A percentile compares a stretch with the other conserved stretches of the same genome.
These are phyloP conservation scores for Phytophthora megakarya DNA, from an alignment of 352 stramenopile species.

Conservation along the genomic window DNA sequence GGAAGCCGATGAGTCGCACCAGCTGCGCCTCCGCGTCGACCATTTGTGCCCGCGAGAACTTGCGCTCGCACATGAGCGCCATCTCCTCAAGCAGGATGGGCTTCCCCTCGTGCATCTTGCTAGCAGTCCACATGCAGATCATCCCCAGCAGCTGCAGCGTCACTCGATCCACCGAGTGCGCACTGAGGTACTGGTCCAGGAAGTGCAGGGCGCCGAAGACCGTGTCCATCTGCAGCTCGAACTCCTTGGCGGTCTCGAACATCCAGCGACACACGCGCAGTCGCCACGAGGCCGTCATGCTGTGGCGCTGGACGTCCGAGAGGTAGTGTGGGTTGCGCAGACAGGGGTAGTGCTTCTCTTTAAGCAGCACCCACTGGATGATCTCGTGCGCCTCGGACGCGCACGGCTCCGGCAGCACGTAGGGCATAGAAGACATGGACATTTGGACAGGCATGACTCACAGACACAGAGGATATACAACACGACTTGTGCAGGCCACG, in stretches of 20 bases:
- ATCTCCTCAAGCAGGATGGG: slow-evolving; percentile 79
- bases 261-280: slow-evolving; percentile 82
- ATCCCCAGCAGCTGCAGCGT: slow-evolving; percentile 75
- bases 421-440: slow-evolving; percentile 34
- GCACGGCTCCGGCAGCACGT: slow-evolving; percentile 27
- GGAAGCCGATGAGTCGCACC: slow-evolving; percentile 60
- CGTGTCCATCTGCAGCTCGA: slow-evolving; percentile 70
- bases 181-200: slow-evolving; percentile 73
- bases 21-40: slow-evolving; percentile 59
- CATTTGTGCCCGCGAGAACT: slow-evolving; percentile 72
- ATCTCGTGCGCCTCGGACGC: slow-evolving; percentile 33
- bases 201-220: slow-evolving; percentile 67
- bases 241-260: slow-evolving; percentile 77
- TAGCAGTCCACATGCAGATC: slow-evolving; percentile 73
- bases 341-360: slow-evolving; percentile 41
- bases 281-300: slow-evolving; percentile 70
- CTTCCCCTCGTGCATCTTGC: slow-evolving; percentile 77
- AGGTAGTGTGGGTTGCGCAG: slow-evolving; percentile 52
- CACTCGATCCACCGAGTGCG: slow-evolving; percentile 72
- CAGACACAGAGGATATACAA: slow-evolving; percentile 29
- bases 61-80: slow-evolving; percentile 72
- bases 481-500: slow-evolving; percentile 36
- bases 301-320: slow-evolving; percentile 48
- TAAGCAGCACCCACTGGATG: slow-evolving; percentile 46
- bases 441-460: slow-evolving; percentile 15